Evolutionary conservation across 2,329 filamentous ascomycete species (phyloP).

Genomic region (Cercospora sesami): DNA sequence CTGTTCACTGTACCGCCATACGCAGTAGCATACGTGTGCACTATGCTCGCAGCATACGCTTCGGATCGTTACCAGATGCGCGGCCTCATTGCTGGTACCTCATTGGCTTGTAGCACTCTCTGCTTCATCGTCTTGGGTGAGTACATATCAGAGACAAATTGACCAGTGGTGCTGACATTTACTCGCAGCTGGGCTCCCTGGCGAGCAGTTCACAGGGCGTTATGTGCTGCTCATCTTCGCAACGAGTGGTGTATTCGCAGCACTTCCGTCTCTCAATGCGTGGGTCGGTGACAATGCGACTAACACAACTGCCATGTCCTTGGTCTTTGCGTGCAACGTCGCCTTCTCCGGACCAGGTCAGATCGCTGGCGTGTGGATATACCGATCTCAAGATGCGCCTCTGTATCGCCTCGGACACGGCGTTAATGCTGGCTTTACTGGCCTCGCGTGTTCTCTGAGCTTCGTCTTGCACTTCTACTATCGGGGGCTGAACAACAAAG

Average conservation of each 20-base stretch:
- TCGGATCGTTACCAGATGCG: background rate
- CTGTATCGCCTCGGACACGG: background rate
- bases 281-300: background rate
- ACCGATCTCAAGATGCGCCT: background rate
- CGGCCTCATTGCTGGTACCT: background rate
- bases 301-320: background rate
- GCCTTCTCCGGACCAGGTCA: background rate
- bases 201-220: background rate
- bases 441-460: background rate
- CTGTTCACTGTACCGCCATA: conserved; percentile 40
- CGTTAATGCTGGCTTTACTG: background rate
- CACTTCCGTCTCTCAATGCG: background rate
- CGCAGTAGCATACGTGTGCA: conserved; percentile 49
- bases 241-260: background rate
- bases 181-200: background rate
- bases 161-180: background rate
- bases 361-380: background rate
- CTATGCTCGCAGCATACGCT: conserved; percentile 1
- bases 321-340: background rate
- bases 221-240: background rate
- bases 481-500: background rate
- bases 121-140: background rate
- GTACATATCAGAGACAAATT: background rate
- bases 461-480: background rate
- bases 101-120: background rate